Evolutionary conservation across 441 rosid genomes (phyloP).

Genomic region (Croton setiger): DNA sequence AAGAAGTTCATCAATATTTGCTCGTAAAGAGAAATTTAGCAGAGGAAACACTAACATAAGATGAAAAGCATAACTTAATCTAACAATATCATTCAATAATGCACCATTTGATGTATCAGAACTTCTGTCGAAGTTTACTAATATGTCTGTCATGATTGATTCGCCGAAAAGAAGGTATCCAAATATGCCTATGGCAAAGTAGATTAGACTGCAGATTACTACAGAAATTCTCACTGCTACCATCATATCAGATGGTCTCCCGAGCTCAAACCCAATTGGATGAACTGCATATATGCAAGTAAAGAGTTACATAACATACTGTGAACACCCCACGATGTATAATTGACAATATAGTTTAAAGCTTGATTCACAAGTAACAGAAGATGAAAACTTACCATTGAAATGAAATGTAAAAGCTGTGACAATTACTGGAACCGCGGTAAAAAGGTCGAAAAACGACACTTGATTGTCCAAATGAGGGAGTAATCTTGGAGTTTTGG

Average conservation of each 20-base stretch:
- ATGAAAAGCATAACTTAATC: slow-evolving; percentile 77
- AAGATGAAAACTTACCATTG: slow-evolving; percentile 46
- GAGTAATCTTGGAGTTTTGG: slow-evolving; percentile 55
- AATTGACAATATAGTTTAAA: too few relatives aligned
- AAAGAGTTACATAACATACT: too few relatives aligned
- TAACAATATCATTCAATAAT: slow-evolving; percentile 52
- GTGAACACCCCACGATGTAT: too few relatives aligned
- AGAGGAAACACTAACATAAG: slow-evolving; percentile 83
- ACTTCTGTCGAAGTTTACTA: slow-evolving; percentile 63
- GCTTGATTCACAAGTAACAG: too few relatives aligned
- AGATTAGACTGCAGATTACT: slow-evolving; percentile 54
- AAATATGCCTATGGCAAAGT: slow-evolving; percentile 59
- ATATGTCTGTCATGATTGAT: slow-evolving; percentile 66
- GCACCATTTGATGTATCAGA: slow-evolving; percentile 48
- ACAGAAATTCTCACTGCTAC: slow-evolving; percentile 60
- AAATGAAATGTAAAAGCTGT: slow-evolving; percentile 91
- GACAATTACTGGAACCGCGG: slow-evolving; percentile 81
- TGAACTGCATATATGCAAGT: slow-evolving; percentile 50
- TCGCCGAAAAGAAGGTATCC: slow-evolving; percentile 80
- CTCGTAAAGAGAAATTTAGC: slow-evolving; percentile 68
- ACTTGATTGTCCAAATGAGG: slow-evolving; percentile 43
- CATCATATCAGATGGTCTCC: slow-evolving; percentile 57
- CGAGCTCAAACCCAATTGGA: slow-evolving; percentile 69
- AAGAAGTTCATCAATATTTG: slow-evolving; percentile 59
- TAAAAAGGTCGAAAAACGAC: slow-evolving; percentile 71